Base-by-base conservation (phyloP, 2,329 filamentous ascomycete species). In the Hypoxylon sp. region DNA sequence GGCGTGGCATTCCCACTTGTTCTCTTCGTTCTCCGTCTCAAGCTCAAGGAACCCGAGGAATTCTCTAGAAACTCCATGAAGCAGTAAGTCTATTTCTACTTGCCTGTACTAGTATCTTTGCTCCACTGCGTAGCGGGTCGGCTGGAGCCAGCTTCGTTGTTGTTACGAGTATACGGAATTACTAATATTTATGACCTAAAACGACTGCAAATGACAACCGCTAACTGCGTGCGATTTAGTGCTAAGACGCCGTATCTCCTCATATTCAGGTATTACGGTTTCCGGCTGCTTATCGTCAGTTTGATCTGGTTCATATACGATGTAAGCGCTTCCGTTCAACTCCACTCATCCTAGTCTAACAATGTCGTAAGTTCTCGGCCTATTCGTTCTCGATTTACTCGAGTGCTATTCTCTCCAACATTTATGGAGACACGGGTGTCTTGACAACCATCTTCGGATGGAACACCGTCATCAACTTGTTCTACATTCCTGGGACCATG, bases 331-430 rank as follows among this genome's bases (percentile, higher is more conserved):
- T 30, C 25, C 13, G 14, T 7, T 17, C 50, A 35, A 27, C 10
- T 10, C 31, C 31, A 5, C 27, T 7, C 46, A 33, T 46, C 44
- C 6, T 31, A 11, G 31, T 35, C 63, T 62, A 57, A 68, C 42
- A 51, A 20, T 17, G 7, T 54, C 31, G 30, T 53, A 60, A 83
- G 85, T 97, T 97, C 80, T 93, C 91, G 1, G 83, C 89, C 2
- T 97, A 97, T 79, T 91, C 92, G 0, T 97, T 97, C 78, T 87
- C 91, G 58, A 93, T 97, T 75, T 98, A 96, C 82, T 92, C 92
- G 0, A 90, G 91, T 0, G 87, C 89, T 1, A 95, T 97, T 75
- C 82, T 97, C 0, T 79, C 83, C 42, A 90, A 88, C 66, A 86
- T 93, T 30, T 89, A 91, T 46, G 87, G 88, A 8, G 76, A 84